These are phyloP conservation scores for Diaporthe batatas DNA, from an alignment of 2,329 filamentous ascomycete genomes.

Conservation along the genomic window DNA sequence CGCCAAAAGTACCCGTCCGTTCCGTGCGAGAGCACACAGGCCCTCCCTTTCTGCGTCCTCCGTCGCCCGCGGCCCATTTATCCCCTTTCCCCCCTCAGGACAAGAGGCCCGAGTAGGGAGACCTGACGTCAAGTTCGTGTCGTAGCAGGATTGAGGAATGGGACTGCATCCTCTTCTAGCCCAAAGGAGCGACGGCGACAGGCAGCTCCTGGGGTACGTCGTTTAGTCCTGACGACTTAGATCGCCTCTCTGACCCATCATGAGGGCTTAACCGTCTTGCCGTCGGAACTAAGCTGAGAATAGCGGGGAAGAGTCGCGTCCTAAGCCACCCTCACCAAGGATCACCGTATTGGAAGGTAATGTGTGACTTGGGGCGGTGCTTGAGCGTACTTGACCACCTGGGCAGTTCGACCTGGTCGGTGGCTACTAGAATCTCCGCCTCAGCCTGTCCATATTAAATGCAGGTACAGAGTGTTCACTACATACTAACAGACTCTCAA, in stretches of 20 bases:
- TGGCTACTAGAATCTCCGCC: conserved; percentile 29
- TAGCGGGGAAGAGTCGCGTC: conserved; percentile 22
- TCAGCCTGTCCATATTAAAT: not conserved
- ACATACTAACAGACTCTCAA: not conserved
- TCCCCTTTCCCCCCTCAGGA: not conserved
- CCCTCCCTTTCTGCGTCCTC: not conserved
- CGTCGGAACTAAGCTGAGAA: conserved; percentile 24
- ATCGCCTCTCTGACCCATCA: not conserved
- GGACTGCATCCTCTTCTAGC: conserved; percentile 28
- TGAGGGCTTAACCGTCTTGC: conserved; percentile 13
- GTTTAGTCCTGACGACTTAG: conserved; percentile 22
- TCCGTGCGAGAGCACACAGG: not conserved
- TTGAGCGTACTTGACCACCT: not conserved
- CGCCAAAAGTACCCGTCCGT: conserved; percentile 16
- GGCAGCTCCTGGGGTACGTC: conserved; percentile 16
- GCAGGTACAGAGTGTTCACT: not conserved
- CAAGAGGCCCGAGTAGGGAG: not conserved
- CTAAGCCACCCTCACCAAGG: conserved; percentile 21
- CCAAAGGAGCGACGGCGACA: conserved; percentile 25
- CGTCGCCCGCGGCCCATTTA: conserved; percentile 3
- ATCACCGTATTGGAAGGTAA: not conserved
- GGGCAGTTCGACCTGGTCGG: conserved; percentile 16
- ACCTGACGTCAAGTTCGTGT: conserved; percentile 28
- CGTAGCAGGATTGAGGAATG: conserved; percentile 22
- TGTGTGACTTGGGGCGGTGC: not conserved